Evolutionary conservation across 768 basidiomycete species (phyloP), one percentile per base, ranked within the genome.

Genomic region (Cantharellus cinnabarinus): DNA sequence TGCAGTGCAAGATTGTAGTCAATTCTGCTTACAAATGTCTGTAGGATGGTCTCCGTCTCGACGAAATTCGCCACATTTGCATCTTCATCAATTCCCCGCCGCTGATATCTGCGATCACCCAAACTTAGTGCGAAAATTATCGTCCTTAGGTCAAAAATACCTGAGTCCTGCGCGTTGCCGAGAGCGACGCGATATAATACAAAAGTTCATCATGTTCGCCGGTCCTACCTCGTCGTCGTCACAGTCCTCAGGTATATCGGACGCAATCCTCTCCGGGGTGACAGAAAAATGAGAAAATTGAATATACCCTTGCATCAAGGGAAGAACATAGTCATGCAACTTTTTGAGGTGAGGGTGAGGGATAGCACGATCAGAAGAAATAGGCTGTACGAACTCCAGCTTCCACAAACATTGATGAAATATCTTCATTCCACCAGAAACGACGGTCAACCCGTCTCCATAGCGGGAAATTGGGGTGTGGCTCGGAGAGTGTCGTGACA

Each of bases 351-450:
- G 42, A 42, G 50, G 20, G 20, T 29, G 20, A 29, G 15, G 14
- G 35, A 20, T n/a, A 38, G 42, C 15, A 41, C 14, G 34, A 41
- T 14, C 5, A 15, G 56, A 42, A 42, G 41, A 41, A 41, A 57
- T 57, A 41, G 40, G 20, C 20, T 29, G 20, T 7, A 70, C 78
- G 60, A 70, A 90, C 89, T 29, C 91, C 90, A 51, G 83, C 82
- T 62, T 97, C 89, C 42, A 89, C 73, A 63, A 99, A 84, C 2
- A 87, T 82, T 63, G 83, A 83, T 37, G 79, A 76, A 60, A 98
- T 75, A 76, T 80, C 81, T 65, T 90, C 87, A 66, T 98, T 99
- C 89, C 91, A 98, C 86, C 91, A 98, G 68, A 89, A 98, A 50
- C 85, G 82, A 53, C 77, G 76, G 64, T 97, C 89, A 0, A 90